Percentiles rank a stretch among this genome's conserved stretches.
Evolutionary conservation across 495 filamentous ascomycete species (phyloP).

Genomic region (Apiosordaria backusii): DNA sequence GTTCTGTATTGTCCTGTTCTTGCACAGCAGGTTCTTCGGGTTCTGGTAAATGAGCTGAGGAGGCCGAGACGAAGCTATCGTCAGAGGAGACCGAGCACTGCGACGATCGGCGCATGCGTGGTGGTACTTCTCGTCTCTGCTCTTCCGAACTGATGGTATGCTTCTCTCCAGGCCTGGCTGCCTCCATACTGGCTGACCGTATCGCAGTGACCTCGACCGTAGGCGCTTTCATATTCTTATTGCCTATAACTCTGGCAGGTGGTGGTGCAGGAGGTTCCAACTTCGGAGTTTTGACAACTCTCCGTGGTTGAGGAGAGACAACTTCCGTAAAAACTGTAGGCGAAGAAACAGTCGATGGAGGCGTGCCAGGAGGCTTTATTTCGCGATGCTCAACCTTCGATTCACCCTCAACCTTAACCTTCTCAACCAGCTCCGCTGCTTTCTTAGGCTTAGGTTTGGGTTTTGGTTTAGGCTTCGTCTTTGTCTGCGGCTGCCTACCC

Average conservation of each 20-base stretch:
- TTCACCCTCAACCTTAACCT: background rate
- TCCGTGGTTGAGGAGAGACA: conserved; percentile 22
- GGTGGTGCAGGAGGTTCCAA: conserved; percentile 21
- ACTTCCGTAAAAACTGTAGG: conserved; percentile 11
- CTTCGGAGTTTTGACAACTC: conserved; percentile 19
- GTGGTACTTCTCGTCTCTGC: background rate
- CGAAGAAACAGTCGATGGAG: background rate
- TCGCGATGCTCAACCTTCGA: background rate
- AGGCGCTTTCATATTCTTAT: conserved; percentile 5
- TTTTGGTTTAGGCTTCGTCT: conserved; percentile 21
- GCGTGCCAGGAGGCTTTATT: conserved; percentile 8
- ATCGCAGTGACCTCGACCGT: background rate
- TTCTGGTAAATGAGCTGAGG: conserved; percentile 35
- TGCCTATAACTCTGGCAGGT: conserved; percentile 2
- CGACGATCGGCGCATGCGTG: conserved; percentile 14
- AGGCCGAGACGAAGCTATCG: conserved; percentile 49
- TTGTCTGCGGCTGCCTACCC: conserved; percentile 13
- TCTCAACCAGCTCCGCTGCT: background rate
- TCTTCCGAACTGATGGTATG: background rate
- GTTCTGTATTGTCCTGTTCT: conserved; percentile 21
- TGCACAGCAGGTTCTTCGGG: background rate
- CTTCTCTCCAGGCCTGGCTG: background rate
- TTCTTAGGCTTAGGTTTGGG: background rate
- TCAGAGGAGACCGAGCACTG: conserved; percentile 38
- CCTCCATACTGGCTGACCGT: background rate